A percentile compares a stretch with the other conserved stretches of the same genome.
Conservation (phyloP, 108 stramenopile genomes). For the Cyclotella cryptica region DNA sequence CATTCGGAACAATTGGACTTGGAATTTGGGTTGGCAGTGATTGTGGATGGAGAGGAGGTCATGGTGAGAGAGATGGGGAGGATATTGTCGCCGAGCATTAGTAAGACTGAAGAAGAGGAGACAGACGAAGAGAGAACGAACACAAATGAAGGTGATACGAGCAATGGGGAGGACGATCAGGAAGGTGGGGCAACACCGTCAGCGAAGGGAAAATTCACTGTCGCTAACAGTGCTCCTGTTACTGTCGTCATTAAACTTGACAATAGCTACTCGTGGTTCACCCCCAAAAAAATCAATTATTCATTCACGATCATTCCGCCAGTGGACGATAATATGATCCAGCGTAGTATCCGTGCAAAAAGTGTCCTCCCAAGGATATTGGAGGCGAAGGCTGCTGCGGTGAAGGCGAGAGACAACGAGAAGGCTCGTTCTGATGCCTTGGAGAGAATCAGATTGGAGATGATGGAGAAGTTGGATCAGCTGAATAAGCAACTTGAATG, state of each 20-base stretch:
- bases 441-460: conserved; percentile 31
- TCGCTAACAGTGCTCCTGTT: conserved; percentile 42
- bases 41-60: conserved; percentile 42
- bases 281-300: conserved; percentile 42
- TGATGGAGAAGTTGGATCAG: conserved; percentile 28
- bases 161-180: background rate
- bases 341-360: conserved; percentile 40
- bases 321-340: conserved; percentile 37
- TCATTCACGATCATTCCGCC: conserved; percentile 39
- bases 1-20: conserved; percentile 44
- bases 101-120: background rate
- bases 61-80: conserved; percentile 47
- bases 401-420: conserved; percentile 13
- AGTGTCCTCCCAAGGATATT: conserved; percentile 25
- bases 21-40: conserved; percentile 43
- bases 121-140: conserved; percentile 20
- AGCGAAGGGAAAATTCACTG: conserved; percentile 52
- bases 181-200: conserved; percentile 6
- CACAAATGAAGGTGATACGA: background rate
- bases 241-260: conserved; percentile 43
- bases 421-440: conserved; percentile 24
- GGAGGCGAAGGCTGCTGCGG: conserved; percentile 26
- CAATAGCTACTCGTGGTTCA: conserved; percentile 46
- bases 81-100: conserved; percentile 23
- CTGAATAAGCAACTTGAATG: conserved; percentile 21